These are phyloP conservation scores for Penicillium sp. DNA, from an alignment of 2,329 filamentous ascomycete species.

Conservation along the genomic window DNA sequence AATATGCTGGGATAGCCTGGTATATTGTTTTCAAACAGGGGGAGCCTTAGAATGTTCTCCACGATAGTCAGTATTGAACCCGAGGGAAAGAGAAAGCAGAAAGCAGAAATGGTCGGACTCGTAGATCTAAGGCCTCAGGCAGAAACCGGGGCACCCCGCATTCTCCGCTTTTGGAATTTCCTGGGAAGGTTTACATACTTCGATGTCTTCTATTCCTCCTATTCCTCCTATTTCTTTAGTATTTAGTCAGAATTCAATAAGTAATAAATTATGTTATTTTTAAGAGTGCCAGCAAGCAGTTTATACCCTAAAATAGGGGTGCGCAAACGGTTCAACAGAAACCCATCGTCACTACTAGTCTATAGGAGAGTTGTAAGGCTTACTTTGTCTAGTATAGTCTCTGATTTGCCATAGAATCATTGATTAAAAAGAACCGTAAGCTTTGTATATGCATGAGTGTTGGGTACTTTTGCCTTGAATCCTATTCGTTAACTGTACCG, in stretches of 20 bases:
- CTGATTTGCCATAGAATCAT: background rate
- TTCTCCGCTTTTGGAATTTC: constrained; percentile 18
- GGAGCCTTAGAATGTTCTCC: background rate
- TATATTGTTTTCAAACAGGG: background rate
- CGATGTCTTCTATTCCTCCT: background rate
- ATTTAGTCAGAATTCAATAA: no score
- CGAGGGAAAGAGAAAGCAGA: constrained; percentile 11
- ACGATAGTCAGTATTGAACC: constrained; percentile 14
- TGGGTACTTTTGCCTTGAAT: background rate
- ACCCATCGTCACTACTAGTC: background rate
- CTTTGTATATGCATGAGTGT: background rate
- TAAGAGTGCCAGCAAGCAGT: background rate
- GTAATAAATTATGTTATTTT: background rate
- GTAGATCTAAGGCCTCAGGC: constrained; percentile 19
- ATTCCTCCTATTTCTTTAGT: background rate
- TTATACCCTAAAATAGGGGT: background rate
- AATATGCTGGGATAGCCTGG: background rate
- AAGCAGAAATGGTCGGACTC: constrained; percentile 10
- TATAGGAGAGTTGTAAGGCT: background rate
- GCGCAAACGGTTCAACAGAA: background rate
- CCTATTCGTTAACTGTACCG: background rate
- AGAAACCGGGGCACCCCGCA: constrained; percentile 27
- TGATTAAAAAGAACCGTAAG: background rate
- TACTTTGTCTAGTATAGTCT: background rate
- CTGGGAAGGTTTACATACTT: background rate